These are phyloP conservation scores for Ceriops decandra DNA, from an alignment of 345 rosid species.

Conservation along the genomic window DNA sequence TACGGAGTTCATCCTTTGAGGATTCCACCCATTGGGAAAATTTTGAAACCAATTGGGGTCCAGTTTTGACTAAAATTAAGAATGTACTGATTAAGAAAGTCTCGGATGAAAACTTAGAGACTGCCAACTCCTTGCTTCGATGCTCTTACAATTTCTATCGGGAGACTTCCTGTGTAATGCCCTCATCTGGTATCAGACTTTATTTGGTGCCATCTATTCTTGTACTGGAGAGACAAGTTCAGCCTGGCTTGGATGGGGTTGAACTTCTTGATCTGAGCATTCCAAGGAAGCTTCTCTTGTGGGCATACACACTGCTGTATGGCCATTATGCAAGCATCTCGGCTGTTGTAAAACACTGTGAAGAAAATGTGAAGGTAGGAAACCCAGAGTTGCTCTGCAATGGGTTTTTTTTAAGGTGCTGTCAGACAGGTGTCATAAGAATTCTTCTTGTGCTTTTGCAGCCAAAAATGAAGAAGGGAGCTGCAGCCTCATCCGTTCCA, in stretches of 20 bases:
- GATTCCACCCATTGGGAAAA: conserved; percentile 45
- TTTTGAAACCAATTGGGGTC: conserved; percentile 69
- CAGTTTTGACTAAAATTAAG: conserved; percentile 61
- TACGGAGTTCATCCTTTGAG: conserved; percentile 71
- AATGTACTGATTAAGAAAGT: conserved; percentile 55
- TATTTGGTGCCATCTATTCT: conserved; percentile 52
- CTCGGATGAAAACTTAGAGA: conserved; percentile 58
- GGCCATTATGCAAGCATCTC: conserved; percentile 77
- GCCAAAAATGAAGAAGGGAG: conserved; percentile 77
- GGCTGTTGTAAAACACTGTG: conserved; percentile 72
- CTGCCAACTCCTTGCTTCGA: conserved; percentile 65
- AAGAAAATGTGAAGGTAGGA: conserved; percentile 81
- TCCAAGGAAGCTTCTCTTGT: conserved; percentile 89
- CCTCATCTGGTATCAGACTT: conserved; percentile 63
- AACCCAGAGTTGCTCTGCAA: conserved; percentile 9
- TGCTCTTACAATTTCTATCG: conserved; percentile 76
- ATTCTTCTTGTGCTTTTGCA: conserved; percentile 25
- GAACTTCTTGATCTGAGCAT: conserved; percentile 80
- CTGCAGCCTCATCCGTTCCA: conserved; percentile 34
- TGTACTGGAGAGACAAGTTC: conserved; percentile 39
- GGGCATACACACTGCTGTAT: conserved; percentile 78
- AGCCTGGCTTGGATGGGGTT: conserved; percentile 56
- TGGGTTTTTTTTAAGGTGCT: neutral
- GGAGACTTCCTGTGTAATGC: conserved; percentile 66
- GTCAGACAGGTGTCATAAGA: neutral